phyloP scores from a whole-genome alignment of 148 eudicot genomes.

The Rhododendron mucronatum region DNA sequence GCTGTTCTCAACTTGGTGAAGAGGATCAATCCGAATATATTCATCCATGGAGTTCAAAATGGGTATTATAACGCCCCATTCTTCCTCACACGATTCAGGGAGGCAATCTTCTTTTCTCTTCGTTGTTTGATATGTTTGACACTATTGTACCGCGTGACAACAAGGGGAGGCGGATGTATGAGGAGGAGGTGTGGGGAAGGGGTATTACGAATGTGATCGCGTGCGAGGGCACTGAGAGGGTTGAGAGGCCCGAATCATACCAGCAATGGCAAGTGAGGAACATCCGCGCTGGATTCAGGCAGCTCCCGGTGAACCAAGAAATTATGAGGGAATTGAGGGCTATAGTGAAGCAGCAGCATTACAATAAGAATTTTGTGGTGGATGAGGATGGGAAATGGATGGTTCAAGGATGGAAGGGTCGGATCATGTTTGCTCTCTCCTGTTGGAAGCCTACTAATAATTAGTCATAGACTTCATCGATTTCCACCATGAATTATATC shows the following conservation, averaged over 20 bases:
- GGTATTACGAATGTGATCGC: constrained; percentile 55
- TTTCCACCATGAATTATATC: too few relatives aligned
- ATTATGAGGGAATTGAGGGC: constrained; percentile 24
- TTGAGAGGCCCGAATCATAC: constrained; percentile 63
- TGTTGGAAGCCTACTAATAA: constrained; percentile 40
- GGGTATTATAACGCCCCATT: constrained; percentile 35
- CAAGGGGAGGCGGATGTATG: constrained; percentile 21
- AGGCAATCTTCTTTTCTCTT: constrained; percentile 32
- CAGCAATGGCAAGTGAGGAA: constrained; percentile 59
- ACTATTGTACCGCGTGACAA: constrained; percentile 21
- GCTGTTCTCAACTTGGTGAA: constrained; percentile 32
- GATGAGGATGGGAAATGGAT: constrained; percentile 54
- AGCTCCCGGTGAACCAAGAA: constrained; percentile 27
- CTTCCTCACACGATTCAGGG: constrained; percentile 37
- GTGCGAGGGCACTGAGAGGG: constrained; percentile 55
- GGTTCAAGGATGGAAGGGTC: constrained; percentile 79
- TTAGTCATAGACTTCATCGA: background rate
- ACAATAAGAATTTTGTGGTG: constrained; percentile 52
- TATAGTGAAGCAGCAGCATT: constrained; percentile 31
- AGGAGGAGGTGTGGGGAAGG: constrained; percentile 32
- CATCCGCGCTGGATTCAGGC: constrained; percentile 45
- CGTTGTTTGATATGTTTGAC: constrained; percentile 41
- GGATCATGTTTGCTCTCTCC: constrained; percentile 51
- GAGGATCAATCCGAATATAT: constrained; percentile 32
- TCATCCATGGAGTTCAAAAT: constrained; percentile 33